phyloP scores from a whole-genome alignment of 2,329 filamentous ascomycete species.

The Colletotrichum graminicola region DNA sequence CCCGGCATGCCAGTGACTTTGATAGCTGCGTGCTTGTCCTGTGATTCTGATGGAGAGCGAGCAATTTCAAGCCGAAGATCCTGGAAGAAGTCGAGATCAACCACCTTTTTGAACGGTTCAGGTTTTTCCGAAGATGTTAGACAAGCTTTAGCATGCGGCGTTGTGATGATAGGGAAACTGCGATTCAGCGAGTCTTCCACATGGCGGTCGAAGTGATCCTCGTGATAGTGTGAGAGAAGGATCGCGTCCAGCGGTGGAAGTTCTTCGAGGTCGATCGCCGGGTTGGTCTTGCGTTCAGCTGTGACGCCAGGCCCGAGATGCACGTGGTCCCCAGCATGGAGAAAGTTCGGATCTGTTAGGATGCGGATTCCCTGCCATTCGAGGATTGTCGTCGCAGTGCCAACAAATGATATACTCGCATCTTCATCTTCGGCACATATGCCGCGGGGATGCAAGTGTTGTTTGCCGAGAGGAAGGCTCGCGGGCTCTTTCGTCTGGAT shows the following conservation, averaged over 20 bases:
- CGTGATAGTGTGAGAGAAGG: constrained; percentile 75
- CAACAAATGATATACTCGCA: constrained; percentile 64
- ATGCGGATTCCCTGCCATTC: constrained; percentile 66
- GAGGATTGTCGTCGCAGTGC: constrained; percentile 68
- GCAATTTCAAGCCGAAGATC: constrained; percentile 48
- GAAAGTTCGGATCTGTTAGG: constrained; percentile 73
- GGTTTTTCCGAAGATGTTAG: constrained; percentile 59
- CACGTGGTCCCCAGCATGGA: constrained; percentile 74
- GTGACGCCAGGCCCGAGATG: constrained; percentile 74
- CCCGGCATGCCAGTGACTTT: constrained; percentile 74
- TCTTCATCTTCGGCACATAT: background rate
- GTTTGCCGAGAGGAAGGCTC: constrained; percentile 4
- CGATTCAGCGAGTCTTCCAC: constrained; percentile 57
- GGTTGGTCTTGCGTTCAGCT: constrained; percentile 66
- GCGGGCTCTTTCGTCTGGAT: background rate
- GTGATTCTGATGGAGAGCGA: background rate
- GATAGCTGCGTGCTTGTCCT: constrained; percentile 54
- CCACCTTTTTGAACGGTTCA: constrained; percentile 60
- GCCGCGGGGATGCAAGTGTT: background rate
- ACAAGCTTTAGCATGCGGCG: constrained; percentile 68
- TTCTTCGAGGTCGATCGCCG: constrained; percentile 69
- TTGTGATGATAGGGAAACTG: constrained; percentile 72
- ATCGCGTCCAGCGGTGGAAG: constrained; percentile 71
- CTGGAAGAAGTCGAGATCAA: constrained; percentile 68
- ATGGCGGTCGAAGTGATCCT: constrained; percentile 57